Base-by-base conservation (phyloP, 1,284 basidiomycete species). In the Melampsora larici-populina region DNA sequence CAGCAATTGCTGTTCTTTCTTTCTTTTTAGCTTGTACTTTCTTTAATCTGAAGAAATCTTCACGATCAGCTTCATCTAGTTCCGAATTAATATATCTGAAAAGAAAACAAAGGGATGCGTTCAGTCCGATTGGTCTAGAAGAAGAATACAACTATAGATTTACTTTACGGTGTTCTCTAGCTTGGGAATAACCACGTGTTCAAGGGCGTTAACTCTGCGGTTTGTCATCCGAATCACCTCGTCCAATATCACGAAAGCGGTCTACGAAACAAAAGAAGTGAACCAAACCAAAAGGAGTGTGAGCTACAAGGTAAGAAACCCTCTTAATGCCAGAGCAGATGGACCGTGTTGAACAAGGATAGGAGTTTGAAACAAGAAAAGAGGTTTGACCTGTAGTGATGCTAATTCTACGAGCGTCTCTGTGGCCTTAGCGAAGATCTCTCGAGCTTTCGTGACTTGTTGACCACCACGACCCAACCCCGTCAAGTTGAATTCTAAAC, bases 201-300 rank as follows among this genome's bases (percentile, higher is more conserved):
- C 97, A 82, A 99, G 97, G 4, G 97, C 97, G 82, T 99, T 99
- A 46, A 99, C 97, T 80, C 97, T 90, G 64, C 97, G 91, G 85
- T 98, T 99, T 36, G 97, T 99, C 63, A 96, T 94, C 73, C 94
- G 90, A 83, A 99, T 99, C 79, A 99, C 97, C 86, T 99, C 97
- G 85, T 99, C 97, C 33, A 99, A 88, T 81, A 99, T 98, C 75
- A 92, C 96, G 86, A 99, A 99, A 6, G 97, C 97, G 0, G 97
- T 98, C 86, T 97, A 91, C 11, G 15, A 8, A 58, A 31, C 21
- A 17, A 55, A 40, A 29, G 31, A 29, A 46, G 58, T 26, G 48
- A 46, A 43, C 26, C 43, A 60, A n/a, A n/a, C 18, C 15, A 29
- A 58, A n/a, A 26, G 1, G 49, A 8, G 7, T 1, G 63, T 55